A percentile compares a stretch with the other conserved stretches of the same genome.
These are phyloP conservation scores for Pseudogymnoascus sp. DNA, from an alignment of 2,329 filamentous ascomycete genomes.

Conservation along the genomic window DNA sequence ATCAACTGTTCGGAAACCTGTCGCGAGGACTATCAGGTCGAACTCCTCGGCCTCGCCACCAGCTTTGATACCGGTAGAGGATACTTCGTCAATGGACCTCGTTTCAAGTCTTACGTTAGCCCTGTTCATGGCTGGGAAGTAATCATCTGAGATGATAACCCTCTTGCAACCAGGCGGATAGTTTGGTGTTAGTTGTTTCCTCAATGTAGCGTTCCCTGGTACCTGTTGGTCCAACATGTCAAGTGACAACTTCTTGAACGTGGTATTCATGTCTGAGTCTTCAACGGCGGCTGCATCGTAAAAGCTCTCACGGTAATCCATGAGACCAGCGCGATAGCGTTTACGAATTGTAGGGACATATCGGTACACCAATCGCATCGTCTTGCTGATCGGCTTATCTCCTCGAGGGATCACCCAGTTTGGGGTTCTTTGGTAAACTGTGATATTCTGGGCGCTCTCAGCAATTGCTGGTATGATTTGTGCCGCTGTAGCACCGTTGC, in stretches of 20 bases:
- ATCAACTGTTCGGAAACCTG: slow-evolving; percentile 50
- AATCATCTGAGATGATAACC: slow-evolving; percentile 48
- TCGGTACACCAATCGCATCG: slow-evolving; percentile 15
- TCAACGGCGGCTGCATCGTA: slow-evolving; percentile 29
- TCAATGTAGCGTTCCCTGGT: slow-evolving; percentile 39
- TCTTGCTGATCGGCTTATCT: slow-evolving; percentile 38
- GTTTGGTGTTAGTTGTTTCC: slow-evolving; percentile 44
- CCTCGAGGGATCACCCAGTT: slow-evolving; percentile 51
- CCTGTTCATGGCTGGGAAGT: slow-evolving; percentile 42
- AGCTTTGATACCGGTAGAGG: slow-evolving; percentile 39
- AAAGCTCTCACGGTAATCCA: slow-evolving; percentile 47
- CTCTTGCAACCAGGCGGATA: slow-evolving; percentile 49
- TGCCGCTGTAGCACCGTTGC: slow-evolving; percentile 49
- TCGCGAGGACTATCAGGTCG: slow-evolving; percentile 52
- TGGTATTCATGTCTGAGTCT: slow-evolving; percentile 23
- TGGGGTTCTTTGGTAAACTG: slow-evolving; percentile 49
- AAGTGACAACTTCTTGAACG: slow-evolving; percentile 27
- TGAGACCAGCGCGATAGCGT: slow-evolving; percentile 43
- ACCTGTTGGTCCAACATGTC: slow-evolving; percentile 38
- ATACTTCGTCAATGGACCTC: slow-evolving; percentile 38
- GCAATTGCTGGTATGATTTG: slow-evolving; percentile 52
- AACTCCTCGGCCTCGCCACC: slow-evolving; percentile 36
- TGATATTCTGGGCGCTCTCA: slow-evolving; percentile 41
- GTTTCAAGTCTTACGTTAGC: slow-evolving; percentile 46
- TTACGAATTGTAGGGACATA: slow-evolving; percentile 45